These are phyloP conservation scores for Cercospora sp. DNA, from an alignment of 2,329 filamentous ascomycete species.

Conservation along the genomic window DNA sequence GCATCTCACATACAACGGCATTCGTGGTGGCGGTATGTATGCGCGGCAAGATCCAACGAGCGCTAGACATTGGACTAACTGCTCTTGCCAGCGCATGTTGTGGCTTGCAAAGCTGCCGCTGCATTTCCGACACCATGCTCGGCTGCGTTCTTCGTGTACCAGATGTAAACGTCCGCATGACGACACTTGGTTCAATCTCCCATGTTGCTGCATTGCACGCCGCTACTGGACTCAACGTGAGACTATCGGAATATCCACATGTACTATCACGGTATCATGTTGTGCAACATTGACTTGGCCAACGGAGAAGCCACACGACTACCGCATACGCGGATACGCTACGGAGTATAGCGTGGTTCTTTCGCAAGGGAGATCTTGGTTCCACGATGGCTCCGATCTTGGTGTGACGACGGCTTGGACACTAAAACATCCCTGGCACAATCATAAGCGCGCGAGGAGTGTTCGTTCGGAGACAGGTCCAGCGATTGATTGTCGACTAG, in stretches of 20 bases:
- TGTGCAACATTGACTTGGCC: background rate
- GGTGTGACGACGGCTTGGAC: background rate
- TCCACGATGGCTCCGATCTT: constrained; percentile 3
- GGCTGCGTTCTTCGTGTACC: background rate
- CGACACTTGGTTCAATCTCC: background rate
- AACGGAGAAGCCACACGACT: background rate
- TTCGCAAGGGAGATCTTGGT: background rate
- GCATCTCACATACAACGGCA: background rate
- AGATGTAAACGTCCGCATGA: constrained; percentile 2
- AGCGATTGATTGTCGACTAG: constrained; percentile 1
- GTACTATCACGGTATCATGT: background rate
- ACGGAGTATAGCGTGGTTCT: constrained; percentile 4
- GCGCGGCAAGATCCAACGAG: background rate
- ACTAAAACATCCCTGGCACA: background rate
- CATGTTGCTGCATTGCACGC: background rate
- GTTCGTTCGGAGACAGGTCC: constrained; percentile 2
- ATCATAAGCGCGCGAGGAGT: constrained; percentile 1
- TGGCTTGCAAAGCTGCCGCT: background rate
- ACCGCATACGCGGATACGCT: background rate
- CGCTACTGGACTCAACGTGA: background rate
- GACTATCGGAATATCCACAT: constrained; percentile 1
- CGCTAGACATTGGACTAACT: background rate
- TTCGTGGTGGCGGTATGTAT: background rate
- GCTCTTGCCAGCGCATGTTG: background rate
- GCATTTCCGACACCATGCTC: background rate